Evolutionary conservation across 1,284 basidiomycete species (phyloP).

Genomic region (Flammula alnicola): DNA sequence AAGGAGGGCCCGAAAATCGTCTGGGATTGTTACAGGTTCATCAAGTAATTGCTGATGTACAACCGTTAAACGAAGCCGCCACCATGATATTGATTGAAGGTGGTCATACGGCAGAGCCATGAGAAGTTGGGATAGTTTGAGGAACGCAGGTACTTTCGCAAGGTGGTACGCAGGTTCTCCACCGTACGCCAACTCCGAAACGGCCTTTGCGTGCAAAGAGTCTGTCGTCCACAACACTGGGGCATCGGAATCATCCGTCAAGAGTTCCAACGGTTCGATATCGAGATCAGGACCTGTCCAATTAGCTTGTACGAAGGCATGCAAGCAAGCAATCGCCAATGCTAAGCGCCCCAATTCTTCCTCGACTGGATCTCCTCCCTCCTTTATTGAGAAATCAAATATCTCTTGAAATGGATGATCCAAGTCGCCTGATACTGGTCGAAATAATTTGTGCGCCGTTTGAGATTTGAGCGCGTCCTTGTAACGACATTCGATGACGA

Average conservation of each 20-base stretch:
- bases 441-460: slow-evolving; percentile 51
- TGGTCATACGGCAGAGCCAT: slow-evolving; percentile 57
- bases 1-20: slow-evolving; percentile 52
- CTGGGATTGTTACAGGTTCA: slow-evolving; percentile 74
- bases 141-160: slow-evolving; percentile 68
- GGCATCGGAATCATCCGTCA: slow-evolving; percentile 41
- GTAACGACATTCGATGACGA: slow-evolving; percentile 52
- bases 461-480: slow-evolving; percentile 55
- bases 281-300: slow-evolving; percentile 95
- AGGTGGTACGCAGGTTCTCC: slow-evolving; percentile 99
- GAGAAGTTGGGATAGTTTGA: slow-evolving; percentile 79
- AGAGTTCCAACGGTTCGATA: slow-evolving; percentile 57
- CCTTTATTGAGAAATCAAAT: slow-evolving; percentile 28
- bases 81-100: slow-evolving; percentile 66
- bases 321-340: slow-evolving; percentile 80
- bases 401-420: slow-evolving; percentile 38
- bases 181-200: slow-evolving; percentile 79
- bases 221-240: slow-evolving; percentile 49
- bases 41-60: slow-evolving; percentile 89
- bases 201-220: slow-evolving; percentile 65
- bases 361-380: slow-evolving; percentile 31
- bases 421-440: slow-evolving; percentile 31
- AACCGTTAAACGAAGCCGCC: slow-evolving; percentile 76
- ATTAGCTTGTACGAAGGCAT: slow-evolving; percentile 92
- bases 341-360: slow-evolving; percentile 64